These are phyloP conservation scores for Lipomyces kockii DNA, from an alignment of 805 yeast genomes.

Conservation along the genomic window DNA sequence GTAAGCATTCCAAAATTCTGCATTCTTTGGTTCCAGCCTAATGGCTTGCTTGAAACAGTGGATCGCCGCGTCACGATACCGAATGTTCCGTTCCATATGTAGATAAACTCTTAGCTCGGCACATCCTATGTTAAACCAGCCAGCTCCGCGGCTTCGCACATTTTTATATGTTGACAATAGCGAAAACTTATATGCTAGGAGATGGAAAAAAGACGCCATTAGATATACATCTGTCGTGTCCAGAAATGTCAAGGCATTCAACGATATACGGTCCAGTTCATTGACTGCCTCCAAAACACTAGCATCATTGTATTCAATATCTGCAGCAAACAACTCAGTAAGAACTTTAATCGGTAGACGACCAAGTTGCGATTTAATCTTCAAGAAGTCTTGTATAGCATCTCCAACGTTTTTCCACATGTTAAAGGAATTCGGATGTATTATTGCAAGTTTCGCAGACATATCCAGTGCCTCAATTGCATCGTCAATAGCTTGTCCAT, in stretches of 20 bases:
- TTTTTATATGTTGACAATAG: slow-evolving; percentile 18
- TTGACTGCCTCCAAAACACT: slow-evolving; percentile 20
- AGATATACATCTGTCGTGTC: not conserved
- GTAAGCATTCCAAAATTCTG: slow-evolving; percentile 78
- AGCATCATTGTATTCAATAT: slow-evolving; percentile 7
- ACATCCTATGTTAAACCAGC: slow-evolving; percentile 69
- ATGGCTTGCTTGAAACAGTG: slow-evolving; percentile 67
- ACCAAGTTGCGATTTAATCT: slow-evolving; percentile 58
- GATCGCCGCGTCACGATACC: slow-evolving; percentile 54
- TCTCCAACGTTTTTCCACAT: slow-evolving; percentile 61
- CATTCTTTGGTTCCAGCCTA: slow-evolving; percentile 68
- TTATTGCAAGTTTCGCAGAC: slow-evolving; percentile 47
- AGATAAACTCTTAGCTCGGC: slow-evolving; percentile 53
- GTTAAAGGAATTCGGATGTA: slow-evolving; percentile 12
- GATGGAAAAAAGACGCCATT: slow-evolving; percentile 14
- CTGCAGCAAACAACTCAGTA: slow-evolving; percentile 39
- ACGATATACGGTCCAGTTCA: slow-evolving; percentile 34
- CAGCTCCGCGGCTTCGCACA: slow-evolving; percentile 36
- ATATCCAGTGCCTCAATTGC: slow-evolving; percentile 55
- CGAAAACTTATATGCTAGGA: slow-evolving; percentile 31
- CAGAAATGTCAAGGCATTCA: not conserved
- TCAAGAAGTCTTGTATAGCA: slow-evolving; percentile 57
- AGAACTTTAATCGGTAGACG: slow-evolving; percentile 55
- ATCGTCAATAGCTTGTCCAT: slow-evolving; percentile 63
- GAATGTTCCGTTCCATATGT: slow-evolving; percentile 39